Conservation (phyloP, 225 moss, liverwort and hornwort species). For the Polytrichum commune region DNA sequence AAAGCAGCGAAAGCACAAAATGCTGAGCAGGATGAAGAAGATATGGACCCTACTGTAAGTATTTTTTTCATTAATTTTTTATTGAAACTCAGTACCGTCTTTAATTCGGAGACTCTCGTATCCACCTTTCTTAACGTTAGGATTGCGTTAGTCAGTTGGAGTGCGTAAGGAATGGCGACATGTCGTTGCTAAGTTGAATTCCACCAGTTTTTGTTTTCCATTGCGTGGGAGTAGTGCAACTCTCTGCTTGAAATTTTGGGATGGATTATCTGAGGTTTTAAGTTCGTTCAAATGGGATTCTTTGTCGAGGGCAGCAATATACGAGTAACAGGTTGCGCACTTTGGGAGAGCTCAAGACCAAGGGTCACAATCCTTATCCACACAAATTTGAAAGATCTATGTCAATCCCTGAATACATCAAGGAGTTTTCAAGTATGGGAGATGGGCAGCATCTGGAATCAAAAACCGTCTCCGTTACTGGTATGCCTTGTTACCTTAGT, state of each 20-base stretch:
- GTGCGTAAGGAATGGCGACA: background rate
- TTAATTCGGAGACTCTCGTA: no score
- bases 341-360: conserved; percentile 63
- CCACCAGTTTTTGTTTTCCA: background rate
- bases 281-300: background rate
- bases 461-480: conserved; percentile 50
- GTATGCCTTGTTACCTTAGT: conserved; percentile 13
- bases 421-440: conserved; percentile 36
- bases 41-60: conserved; percentile 76
- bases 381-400: conserved; percentile 71
- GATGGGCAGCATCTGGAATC: conserved; percentile 48
- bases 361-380: conserved; percentile 68
- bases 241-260: background rate
- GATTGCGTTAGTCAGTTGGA: background rate
- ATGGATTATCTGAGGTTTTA: background rate
- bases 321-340: conserved; percentile 62
- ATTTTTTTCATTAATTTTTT: background rate
- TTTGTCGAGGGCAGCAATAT: conserved; percentile 50
- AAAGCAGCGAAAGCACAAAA: conserved; percentile 28
- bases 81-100: no score
- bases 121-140: background rate
- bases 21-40: conserved; percentile 69
- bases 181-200: background rate
- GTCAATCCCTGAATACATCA: conserved; percentile 51
- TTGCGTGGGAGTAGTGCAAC: background rate